Percentiles rank a stretch among this genome's conserved stretches.
Conservation (phyloP, 352 stramenopile species). For the Phytophthora podocarpi region DNA sequence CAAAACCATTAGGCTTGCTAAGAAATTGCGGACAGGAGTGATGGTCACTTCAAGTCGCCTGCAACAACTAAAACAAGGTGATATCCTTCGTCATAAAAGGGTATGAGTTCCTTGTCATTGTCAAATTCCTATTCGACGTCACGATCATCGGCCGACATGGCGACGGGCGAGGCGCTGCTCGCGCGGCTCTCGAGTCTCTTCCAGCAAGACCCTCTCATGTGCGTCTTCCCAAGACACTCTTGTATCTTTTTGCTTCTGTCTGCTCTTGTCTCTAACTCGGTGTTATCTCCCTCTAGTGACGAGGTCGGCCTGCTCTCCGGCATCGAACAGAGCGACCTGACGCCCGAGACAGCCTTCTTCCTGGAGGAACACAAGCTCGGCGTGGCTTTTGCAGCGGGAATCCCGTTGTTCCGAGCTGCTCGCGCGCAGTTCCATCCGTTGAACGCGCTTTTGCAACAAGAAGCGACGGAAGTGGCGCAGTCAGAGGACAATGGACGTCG, state of each 20-base stretch:
- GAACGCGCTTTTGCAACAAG: conserved; percentile 34
- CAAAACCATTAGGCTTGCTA: background rate
- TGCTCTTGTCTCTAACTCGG: background rate
- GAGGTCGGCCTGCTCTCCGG: conserved; percentile 78
- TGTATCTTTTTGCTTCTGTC: background rate
- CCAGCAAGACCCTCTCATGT: conserved; percentile 72
- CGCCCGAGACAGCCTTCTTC: conserved; percentile 61
- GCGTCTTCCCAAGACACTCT: background rate
- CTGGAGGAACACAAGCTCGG: conserved; percentile 82
- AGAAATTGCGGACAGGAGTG: background rate
- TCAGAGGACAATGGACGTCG: conserved; percentile 8
- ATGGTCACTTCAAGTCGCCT: conserved; percentile 15
- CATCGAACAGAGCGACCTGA: conserved; percentile 49
- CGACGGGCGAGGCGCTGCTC: conserved; percentile 39
- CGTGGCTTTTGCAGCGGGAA: conserved; percentile 60
- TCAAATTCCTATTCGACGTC: background rate
- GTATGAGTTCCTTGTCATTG: too few relatives aligned
- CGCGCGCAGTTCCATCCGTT: conserved; percentile 58
- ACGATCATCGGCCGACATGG: conserved; percentile 9
- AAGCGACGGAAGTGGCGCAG: conserved; percentile 2
- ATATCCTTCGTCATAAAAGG: too few relatives aligned
- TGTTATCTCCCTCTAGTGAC: conserved; percentile 45
- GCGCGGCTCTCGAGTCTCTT: conserved; percentile 53
- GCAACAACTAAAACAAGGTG: conserved; percentile 8
- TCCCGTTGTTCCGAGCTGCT: conserved; percentile 59